These are phyloP conservation scores for Grifola frondosa DNA, from an alignment of 1,284 basidiomycete genomes.

Conservation along the genomic window DNA sequence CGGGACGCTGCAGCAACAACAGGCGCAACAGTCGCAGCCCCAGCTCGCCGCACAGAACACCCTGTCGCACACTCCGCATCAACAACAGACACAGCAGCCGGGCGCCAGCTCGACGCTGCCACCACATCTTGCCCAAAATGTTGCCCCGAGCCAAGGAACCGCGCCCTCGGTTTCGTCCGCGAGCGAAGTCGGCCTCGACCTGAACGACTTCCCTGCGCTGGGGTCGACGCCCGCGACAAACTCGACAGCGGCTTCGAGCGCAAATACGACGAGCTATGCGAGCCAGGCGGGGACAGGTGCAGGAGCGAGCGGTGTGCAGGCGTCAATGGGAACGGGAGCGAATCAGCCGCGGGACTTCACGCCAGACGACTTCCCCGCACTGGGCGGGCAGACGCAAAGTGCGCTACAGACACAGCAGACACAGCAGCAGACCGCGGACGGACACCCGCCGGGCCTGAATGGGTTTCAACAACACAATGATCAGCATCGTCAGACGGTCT, in stretches of 20 bases:
- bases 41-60: conserved; percentile 42
- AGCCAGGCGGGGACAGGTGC: conserved; percentile 66
- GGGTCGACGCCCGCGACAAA: conserved; percentile 52
- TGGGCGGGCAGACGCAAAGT: conserved; percentile 54
- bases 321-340: conserved; percentile 36
- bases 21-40: conserved; percentile 39
- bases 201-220: conserved; percentile 82
- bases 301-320: conserved; percentile 38
- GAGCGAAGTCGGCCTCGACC: conserved; percentile 77
- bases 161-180: conserved; percentile 62
- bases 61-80: conserved; percentile 28
- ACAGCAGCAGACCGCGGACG: conserved; percentile 31
- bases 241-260: conserved; percentile 32
- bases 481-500: conserved; percentile 51
- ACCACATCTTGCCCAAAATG: conserved; percentile 52
- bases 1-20: conserved; percentile 50
- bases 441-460: conserved; percentile 72
- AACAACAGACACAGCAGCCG: conserved; percentile 41
- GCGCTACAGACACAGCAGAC: conserved; percentile 39
- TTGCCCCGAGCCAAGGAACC: conserved; percentile 43
- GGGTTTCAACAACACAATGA: conserved; percentile 58
- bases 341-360: conserved; percentile 68
- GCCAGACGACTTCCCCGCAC: conserved; percentile 80
- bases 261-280: conserved; percentile 65
- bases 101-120: conserved; percentile 54